Evolutionary conservation across 495 filamentous ascomycete species (phyloP).

Genomic region (Lepraria neglecta): DNA sequence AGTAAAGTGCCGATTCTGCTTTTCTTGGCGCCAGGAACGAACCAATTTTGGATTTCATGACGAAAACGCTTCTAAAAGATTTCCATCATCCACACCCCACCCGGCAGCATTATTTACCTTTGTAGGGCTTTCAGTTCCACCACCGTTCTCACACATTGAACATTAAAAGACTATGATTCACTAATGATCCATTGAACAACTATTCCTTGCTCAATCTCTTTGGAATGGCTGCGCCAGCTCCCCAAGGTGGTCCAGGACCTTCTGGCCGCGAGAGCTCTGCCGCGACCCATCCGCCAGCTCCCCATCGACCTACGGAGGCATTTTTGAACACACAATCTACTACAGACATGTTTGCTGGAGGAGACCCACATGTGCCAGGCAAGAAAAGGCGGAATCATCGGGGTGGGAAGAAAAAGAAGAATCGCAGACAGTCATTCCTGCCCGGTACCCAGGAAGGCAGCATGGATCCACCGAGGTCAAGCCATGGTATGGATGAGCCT

Average conservation of each 20-base stretch:
- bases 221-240: conserved; percentile 15
- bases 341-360: conserved; percentile 20
- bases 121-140: background rate
- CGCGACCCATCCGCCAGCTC: background rate
- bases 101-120: no score
- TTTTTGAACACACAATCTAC: conserved; percentile 25
- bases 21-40: conserved; percentile 7
- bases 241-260: background rate
- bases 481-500: conserved; percentile 32
- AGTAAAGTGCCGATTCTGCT: background rate
- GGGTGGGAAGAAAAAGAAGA: conserved; percentile 53
- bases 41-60: background rate
- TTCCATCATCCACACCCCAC: background rate
- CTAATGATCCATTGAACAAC: background rate
- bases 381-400: conserved; percentile 44
- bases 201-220: background rate
- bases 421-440: conserved; percentile 60
- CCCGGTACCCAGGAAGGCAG: conserved; percentile 41
- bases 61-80: background rate
- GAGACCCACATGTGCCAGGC: conserved; percentile 14
- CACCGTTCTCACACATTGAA: background rate
- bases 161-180: background rate
- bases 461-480: conserved; percentile 31
- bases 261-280: background rate
- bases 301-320: conserved; percentile 23